These are phyloP conservation scores for Bacidia gigantensis DNA, from an alignment of 495 filamentous ascomycete genomes.

Conservation along the genomic window DNA sequence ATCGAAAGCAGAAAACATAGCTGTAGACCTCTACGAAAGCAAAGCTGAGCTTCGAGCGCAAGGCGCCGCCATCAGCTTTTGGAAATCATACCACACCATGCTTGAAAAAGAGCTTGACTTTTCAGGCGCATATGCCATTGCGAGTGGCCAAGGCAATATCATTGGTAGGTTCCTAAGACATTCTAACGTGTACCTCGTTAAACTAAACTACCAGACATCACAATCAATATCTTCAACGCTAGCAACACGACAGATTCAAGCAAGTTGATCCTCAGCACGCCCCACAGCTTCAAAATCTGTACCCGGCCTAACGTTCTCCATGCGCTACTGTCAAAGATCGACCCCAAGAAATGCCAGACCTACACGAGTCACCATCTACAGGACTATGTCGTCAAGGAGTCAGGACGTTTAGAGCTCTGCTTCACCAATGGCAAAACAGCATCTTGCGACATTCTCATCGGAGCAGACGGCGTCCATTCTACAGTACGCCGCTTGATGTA, in stretches of 20 bases:
- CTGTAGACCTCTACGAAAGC: not conserved
- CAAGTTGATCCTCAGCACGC: not conserved
- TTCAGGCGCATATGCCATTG: not conserved
- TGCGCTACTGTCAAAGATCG: not conserved
- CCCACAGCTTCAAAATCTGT: not conserved
- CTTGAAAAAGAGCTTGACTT: not conserved
- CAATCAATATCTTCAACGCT: not conserved
- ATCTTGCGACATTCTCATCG: constrained; percentile 23
- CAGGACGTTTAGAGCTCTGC: not conserved
- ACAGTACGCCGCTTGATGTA: constrained; percentile 28
- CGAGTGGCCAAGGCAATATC: not conserved
- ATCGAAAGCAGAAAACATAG: not conserved
- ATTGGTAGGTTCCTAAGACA: not conserved
- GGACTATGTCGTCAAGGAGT: not conserved
- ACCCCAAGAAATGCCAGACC: not conserved
- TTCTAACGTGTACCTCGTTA: too few species aligned
- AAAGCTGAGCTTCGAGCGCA: not conserved
- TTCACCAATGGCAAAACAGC: not conserved
- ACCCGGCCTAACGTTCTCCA: not conserved
- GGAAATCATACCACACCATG: not conserved
- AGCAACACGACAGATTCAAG: not conserved
- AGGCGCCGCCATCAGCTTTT: not conserved
- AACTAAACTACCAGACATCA: too few species aligned
- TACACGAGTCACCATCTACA: not conserved
- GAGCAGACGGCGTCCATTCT: constrained; percentile 39